Evolutionary conservation across 202 grass and related monocot genomes (phyloP).

Genomic region (Digitaria exilis): DNA sequence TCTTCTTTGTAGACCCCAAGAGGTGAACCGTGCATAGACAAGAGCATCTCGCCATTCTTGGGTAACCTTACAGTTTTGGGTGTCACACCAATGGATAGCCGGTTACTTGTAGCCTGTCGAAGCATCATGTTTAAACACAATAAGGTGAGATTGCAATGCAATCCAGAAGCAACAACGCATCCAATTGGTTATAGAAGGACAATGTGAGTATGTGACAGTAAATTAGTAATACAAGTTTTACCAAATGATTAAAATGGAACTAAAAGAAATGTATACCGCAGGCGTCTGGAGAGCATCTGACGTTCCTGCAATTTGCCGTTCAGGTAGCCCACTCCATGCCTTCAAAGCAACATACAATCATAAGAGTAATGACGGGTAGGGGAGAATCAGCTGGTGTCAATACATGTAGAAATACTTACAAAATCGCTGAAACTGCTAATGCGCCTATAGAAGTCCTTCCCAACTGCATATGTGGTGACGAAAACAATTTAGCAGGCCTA

Average conservation of each 20-base stretch:
- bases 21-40: constrained; percentile 79
- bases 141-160: constrained; percentile 7
- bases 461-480: constrained; percentile 42
- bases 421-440: constrained; percentile 46
- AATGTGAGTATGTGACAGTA: neutral
- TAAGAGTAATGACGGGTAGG: constrained; percentile 13
- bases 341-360: constrained; percentile 39
- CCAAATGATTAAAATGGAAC: neutral
- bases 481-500: neutral
- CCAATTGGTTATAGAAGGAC: neutral
- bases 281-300: constrained; percentile 67
- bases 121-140: constrained; percentile 22
- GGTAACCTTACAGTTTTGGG: constrained; percentile 76
- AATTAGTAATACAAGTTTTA: neutral
- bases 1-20: constrained; percentile 88
- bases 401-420: constrained; percentile 60
- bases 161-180: neutral
- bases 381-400: constrained; percentile 17
- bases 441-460: constrained; percentile 49
- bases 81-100: constrained; percentile 76
- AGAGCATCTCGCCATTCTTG: constrained; percentile 85
- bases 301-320: constrained; percentile 52
- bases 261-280: constrained; percentile 54
- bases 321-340: constrained; percentile 43
- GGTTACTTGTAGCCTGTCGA: constrained; percentile 55